phyloP scores from a whole-genome alignment of 441 rosid genomes.

The Populus hybrid region DNA sequence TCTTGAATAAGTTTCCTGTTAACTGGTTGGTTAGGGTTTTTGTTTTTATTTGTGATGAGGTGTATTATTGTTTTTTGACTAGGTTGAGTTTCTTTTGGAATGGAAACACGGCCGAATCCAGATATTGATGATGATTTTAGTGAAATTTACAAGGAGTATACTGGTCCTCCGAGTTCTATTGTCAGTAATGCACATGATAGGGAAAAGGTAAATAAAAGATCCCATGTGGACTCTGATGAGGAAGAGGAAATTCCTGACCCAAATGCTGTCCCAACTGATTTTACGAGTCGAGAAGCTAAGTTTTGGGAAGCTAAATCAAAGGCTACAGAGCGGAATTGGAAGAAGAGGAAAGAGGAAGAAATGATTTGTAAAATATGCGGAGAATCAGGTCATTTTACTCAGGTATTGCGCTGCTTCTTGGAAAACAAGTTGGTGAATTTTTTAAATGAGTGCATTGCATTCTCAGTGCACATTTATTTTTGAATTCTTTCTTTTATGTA shows the following conservation, averaged over 20 bases:
- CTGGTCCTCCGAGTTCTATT: constrained; percentile 54
- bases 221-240: constrained; percentile 63
- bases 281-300: constrained; percentile 96
- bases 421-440: not conserved
- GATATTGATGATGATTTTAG: constrained; percentile 88
- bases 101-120: constrained; percentile 69
- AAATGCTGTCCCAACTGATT: constrained; percentile 97
- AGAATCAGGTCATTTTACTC: constrained; percentile 96
- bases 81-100: constrained; percentile 26
- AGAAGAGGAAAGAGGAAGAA: constrained; percentile 98
- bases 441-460: not conserved
- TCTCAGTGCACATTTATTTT: not conserved
- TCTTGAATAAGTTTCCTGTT: not conserved
- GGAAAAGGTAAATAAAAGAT: constrained; percentile 46
- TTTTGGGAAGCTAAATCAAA: constrained; percentile 99
- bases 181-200: constrained; percentile 41
- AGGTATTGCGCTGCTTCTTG: constrained; percentile 39
- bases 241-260: constrained; percentile 81
- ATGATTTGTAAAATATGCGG: constrained; percentile 97
- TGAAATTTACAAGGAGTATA: constrained; percentile 27
- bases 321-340: constrained; percentile 99
- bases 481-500: not conserved
- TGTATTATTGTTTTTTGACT: not conserved
- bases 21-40: not conserved
- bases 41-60: not conserved